Base-by-base conservation (phyloP, 2,329 filamentous ascomycete genomes). In the Penicillium sp. region DNA sequence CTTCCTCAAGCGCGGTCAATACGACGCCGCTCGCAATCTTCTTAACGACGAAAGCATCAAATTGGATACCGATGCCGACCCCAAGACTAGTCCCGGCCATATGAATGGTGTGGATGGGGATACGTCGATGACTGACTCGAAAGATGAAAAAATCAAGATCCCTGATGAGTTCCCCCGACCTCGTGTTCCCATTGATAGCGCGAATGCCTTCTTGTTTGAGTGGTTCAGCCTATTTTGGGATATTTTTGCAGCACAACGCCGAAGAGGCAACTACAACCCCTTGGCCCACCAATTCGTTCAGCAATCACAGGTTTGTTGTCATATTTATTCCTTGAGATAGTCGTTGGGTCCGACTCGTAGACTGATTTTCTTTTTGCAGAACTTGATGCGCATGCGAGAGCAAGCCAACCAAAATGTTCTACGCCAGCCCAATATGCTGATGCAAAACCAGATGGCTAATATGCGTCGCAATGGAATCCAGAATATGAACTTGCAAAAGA, bases 201-300 rank as follows among this genome's bases (percentile, higher is more conserved):
- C 88, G 88, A 66, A 89, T 83, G 90, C 90, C 24, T 97, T 99
- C 68, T 80, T 99, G n/a, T 88, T 91, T 64, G 94, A 97, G 68
- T 99, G 94, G 94, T 99, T 95, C 79, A 90, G 87, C 68, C 83
- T 97, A 52, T 99, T 99, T 73, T 97, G 91, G 91, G 94, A 99
- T 67, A 91, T 97, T 65, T 95, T 89, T 74, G 86, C 86, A 68
- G 90, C 91, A 56, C 89, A 93, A 69, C 88, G 90, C 67, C 83
- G 81, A 66, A 87, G 85, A 71, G 83, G 83, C 55, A 81, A 43
- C 7, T 28, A 81, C 56, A 86, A 80, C 68, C 74, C 77, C 24
- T 82, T 83, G 59, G 86, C 90, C 47, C 82, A 82, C 61, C 85
- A 89, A 77, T 96, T 96, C 72, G 84, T 95, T 57, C 77, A 82